Base-by-base conservation (phyloP, 208 protist genomes). In the Paratrypanosoma confusum region DNA sequence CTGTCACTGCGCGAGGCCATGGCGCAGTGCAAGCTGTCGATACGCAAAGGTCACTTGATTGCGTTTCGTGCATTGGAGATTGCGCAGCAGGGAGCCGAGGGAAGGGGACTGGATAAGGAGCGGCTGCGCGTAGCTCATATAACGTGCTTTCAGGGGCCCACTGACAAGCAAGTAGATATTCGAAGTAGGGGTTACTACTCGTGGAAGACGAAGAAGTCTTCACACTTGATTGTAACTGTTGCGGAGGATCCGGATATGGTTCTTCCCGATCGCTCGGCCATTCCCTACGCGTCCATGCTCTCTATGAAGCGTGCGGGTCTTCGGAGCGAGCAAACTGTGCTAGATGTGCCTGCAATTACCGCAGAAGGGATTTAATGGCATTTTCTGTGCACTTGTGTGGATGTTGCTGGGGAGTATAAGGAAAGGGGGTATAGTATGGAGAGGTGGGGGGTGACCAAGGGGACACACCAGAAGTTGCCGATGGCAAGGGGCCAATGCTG, bases 131-230 rank as follows among this genome's bases (percentile, higher is more conserved):
- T 93, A 24, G 78, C 75, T 21, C 63, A 79, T 50, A 83, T 90
- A 40, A 81, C 75, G 8, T 93, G 84, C 57, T 57, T 71, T 41
- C 80, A 71, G 14, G 84, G 81, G 2, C 79, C 78, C n/a, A 88
- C 77, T 3, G 84, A 93, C 46, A 90, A 90, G 54, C 84, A 93
- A 40, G 75, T 93, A 21, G 84, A 93, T 40, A 86, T 93, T 42
- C 71, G 81, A 28, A 85, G 75, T 40, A 54, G 70, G 11, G 84
- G 84, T 27, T 90, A 90, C 58, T 90, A 90, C 58, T 37, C 80
- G 0, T 93, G 84, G 81, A 90, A 90, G 55, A 93, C 80, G 33
- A 93, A 93, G 50, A 77, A 78, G 45, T 90, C 80, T 7, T 87
- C 81, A 31, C 77, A 87, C 46, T 43, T 93, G 39, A 44, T 90